Conservation (phyloP, 768 basidiomycete species). For the Hygrophoropsis aurantiaca region DNA sequence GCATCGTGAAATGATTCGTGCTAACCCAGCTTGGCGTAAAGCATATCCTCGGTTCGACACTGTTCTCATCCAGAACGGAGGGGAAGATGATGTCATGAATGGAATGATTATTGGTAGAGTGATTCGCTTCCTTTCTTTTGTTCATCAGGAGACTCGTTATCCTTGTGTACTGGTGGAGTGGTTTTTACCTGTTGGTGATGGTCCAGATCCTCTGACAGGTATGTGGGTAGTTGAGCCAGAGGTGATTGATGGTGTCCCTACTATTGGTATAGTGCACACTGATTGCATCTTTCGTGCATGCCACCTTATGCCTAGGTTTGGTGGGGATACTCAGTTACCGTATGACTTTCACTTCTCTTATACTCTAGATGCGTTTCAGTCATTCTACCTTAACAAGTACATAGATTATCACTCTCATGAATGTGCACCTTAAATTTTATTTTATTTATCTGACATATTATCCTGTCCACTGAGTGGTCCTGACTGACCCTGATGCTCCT, state of each 20-base stretch:
- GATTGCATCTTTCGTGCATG: slow-evolving; percentile 30
- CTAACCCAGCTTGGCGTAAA: slow-evolving; percentile 19
- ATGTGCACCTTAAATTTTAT: too few relatives aligned
- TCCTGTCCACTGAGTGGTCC: too few relatives aligned
- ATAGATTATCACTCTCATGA: slow-evolving; percentile 30
- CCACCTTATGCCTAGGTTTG: slow-evolving; percentile 31
- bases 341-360: slow-evolving; percentile 13
- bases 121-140: slow-evolving; percentile 21
- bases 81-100: slow-evolving; percentile 22
- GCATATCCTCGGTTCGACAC: slow-evolving; percentile 18
- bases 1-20: slow-evolving; percentile 24
- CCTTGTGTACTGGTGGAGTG: slow-evolving; percentile 26
- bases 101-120: slow-evolving; percentile 24
- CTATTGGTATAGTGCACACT: slow-evolving; percentile 24
- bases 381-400: slow-evolving; percentile 32
- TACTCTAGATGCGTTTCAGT: slow-evolving; percentile 21
- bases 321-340: slow-evolving; percentile 15
- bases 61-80: slow-evolving; percentile 21
- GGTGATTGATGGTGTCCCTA: too few relatives aligned
- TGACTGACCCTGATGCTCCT: too few relatives aligned
- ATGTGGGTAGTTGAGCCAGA: slow-evolving; percentile 9
- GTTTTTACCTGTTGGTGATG: slow-evolving; percentile 14
- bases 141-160: slow-evolving; percentile 9
- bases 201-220: slow-evolving; percentile 15
- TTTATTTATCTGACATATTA: too few relatives aligned